Evolutionary conservation across 805 yeast genomes (phyloP).

Genomic region (Candida golubevii): DNA sequence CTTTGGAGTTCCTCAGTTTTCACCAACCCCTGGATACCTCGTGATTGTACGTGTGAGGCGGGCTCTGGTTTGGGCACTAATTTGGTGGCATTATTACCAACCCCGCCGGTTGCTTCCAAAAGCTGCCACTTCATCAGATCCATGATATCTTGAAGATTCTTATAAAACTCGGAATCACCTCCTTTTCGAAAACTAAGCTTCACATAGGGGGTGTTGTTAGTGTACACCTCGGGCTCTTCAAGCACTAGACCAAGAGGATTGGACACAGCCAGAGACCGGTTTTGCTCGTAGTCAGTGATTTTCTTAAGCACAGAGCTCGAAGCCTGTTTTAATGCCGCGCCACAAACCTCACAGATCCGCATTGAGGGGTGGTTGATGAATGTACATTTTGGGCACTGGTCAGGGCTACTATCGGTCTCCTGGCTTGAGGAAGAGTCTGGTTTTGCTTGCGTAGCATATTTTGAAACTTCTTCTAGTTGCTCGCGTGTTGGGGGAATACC

Average conservation of each 20-base stretch:
- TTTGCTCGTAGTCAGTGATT: conserved; percentile 7
- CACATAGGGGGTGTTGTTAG: conserved; percentile 36
- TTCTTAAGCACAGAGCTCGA: conserved; percentile 3
- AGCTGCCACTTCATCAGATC: conserved; percentile 49
- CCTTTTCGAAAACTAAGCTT: conserved; percentile 75
- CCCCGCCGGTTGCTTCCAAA: conserved; percentile 27
- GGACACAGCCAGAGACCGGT: not conserved
- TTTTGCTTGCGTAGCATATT: not conserved
- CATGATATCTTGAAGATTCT: conserved; percentile 37
- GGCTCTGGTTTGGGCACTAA: conserved; percentile 22
- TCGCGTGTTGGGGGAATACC: conserved; percentile 26
- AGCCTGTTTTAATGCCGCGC: conserved; percentile 33
- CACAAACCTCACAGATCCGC: conserved; percentile 83
- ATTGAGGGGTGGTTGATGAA: conserved; percentile 80
- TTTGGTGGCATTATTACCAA: conserved; percentile 19
- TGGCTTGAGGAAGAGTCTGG: conserved; percentile 1
- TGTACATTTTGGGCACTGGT: conserved; percentile 59
- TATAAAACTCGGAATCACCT: conserved; percentile 54
- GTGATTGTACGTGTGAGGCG: conserved; percentile 11
- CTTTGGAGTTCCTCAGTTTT: conserved; percentile 50
- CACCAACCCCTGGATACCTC: conserved; percentile 73
- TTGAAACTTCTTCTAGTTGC: conserved; percentile 8
- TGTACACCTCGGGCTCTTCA: conserved; percentile 32
- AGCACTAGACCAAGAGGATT: conserved; percentile 22
- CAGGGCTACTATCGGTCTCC: conserved; percentile 8